Conservation (phyloP, 2,329 filamentous ascomycete genomes). For the Hawksworthiomyces lignivorus region DNA sequence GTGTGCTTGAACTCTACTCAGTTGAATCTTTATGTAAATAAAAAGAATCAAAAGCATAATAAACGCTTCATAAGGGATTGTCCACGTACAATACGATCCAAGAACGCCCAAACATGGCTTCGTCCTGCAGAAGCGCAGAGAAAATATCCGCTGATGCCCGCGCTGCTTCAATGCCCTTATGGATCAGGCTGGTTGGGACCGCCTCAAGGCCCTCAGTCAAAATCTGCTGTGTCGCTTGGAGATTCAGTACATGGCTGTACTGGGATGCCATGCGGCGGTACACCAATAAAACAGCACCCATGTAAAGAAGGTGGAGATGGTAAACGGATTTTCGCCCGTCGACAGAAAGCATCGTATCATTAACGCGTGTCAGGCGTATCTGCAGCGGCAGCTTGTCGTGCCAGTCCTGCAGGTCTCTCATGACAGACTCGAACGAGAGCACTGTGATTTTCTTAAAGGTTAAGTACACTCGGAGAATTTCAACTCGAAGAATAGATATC, state of each 20-base stretch:
- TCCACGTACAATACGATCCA: slow-evolving; percentile 25
- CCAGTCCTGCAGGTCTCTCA: slow-evolving; percentile 23
- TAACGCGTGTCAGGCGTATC: slow-evolving; percentile 16
- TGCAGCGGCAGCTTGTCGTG: slow-evolving; percentile 18
- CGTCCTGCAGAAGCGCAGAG: slow-evolving; percentile 16
- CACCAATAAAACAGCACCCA: slow-evolving; percentile 24
- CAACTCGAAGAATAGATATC: slow-evolving; percentile 22
- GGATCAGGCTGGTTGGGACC: slow-evolving; percentile 3
- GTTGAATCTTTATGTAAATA: not conserved
- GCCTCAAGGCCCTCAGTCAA: slow-evolving; percentile 2
- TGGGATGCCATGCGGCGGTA: slow-evolving; percentile 24
- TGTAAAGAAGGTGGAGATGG: slow-evolving; percentile 25
- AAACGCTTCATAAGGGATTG: too few relatives aligned
- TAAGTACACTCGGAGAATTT: slow-evolving; percentile 23
- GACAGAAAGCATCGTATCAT: slow-evolving; percentile 4
- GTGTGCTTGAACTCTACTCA: slow-evolving; percentile 23
- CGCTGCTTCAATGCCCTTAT: slow-evolving; percentile 21
- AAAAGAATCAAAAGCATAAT: not conserved
- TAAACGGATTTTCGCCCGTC: slow-evolving; percentile 18
- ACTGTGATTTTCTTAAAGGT: slow-evolving; percentile 21
- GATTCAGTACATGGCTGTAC: slow-evolving; percentile 11
- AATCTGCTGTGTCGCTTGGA: not conserved
- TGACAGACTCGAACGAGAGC: slow-evolving; percentile 20
- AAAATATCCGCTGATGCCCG: slow-evolving; percentile 20
- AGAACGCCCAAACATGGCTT: slow-evolving; percentile 18